Conservation (phyloP, 1,284 basidiomycete genomes). For the Volvariella volvacea region DNA sequence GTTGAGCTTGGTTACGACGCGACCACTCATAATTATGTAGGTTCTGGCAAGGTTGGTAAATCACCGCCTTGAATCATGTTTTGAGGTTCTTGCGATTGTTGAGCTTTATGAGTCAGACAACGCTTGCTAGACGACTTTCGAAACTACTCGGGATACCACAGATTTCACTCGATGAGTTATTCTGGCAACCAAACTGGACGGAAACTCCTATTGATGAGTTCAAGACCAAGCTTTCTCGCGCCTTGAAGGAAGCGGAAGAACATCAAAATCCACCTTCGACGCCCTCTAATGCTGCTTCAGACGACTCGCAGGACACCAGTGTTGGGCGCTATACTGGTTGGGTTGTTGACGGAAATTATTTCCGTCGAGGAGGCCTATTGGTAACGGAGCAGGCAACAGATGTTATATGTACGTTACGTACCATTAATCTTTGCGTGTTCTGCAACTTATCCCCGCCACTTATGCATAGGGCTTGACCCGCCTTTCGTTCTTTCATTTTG, state of each 20-base stretch:
- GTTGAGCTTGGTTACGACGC: neutral
- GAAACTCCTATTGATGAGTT: slow-evolving; percentile 30
- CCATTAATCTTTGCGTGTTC: too few relatives aligned
- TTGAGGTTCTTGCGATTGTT: too few relatives aligned
- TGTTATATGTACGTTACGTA: slow-evolving; percentile 44
- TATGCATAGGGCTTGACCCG: slow-evolving; percentile 55
- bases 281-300: slow-evolving; percentile 25
- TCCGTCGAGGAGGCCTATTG: slow-evolving; percentile 20
- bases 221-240: slow-evolving; percentile 21
- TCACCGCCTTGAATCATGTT: neutral
- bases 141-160: slow-evolving; percentile 36
- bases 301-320: slow-evolving; percentile 25
- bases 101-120: slow-evolving; percentile 31
- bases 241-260: slow-evolving; percentile 20
- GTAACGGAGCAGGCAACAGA: slow-evolving; percentile 42
- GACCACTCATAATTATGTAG: too few relatives aligned
- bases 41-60: slow-evolving; percentile 36
- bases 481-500: slow-evolving; percentile 54
- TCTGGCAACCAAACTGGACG: slow-evolving; percentile 45
- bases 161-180: slow-evolving; percentile 36
- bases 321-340: slow-evolving; percentile 30
- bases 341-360: slow-evolving; percentile 46
- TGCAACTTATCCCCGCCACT: too few relatives aligned
- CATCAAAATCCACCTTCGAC: slow-evolving; percentile 46
- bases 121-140: slow-evolving; percentile 38